Evolutionary conservation across 2,329 filamentous ascomycete genomes (phyloP).

Genomic region (Huntiella abstrusa): DNA sequence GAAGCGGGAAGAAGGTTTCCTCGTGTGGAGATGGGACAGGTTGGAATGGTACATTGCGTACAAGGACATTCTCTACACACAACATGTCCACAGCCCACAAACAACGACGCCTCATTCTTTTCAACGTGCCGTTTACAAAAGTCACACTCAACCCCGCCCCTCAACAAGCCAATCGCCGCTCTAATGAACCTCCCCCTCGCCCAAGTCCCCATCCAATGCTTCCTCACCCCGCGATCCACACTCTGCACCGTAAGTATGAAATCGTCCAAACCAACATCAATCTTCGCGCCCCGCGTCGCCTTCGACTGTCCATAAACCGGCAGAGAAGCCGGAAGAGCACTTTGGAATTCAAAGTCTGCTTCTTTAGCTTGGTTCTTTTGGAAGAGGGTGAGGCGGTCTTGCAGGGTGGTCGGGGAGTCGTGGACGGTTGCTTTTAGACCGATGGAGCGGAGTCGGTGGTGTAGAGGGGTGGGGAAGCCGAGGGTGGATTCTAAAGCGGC

Average conservation of each 20-base stretch:
- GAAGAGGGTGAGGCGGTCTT: slow-evolving; percentile 2
- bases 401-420: neutral
- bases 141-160: slow-evolving; percentile 3
- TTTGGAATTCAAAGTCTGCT: slow-evolving; percentile 14
- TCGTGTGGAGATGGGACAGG: no score
- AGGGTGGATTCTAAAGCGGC: neutral
- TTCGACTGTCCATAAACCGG: slow-evolving; percentile 10
- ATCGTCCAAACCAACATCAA: slow-evolving; percentile 13
- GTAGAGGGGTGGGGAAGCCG: neutral
- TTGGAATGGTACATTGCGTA: no score
- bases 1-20: slow-evolving; percentile 3
- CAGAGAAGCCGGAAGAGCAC: slow-evolving; percentile 10
- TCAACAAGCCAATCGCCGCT: neutral
- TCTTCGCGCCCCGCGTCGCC: slow-evolving; percentile 10
- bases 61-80: slow-evolving; percentile 14
- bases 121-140: neutral
- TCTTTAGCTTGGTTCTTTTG: slow-evolving; percentile 2
- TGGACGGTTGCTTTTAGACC: slow-evolving; percentile 9
- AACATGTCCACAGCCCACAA: slow-evolving; percentile 16
- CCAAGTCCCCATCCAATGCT: slow-evolving; percentile 4
- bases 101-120: slow-evolving; percentile 10
- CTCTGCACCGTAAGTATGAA: slow-evolving; percentile 13
- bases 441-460: slow-evolving; percentile 5
- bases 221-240: slow-evolving; percentile 5
- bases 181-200: slow-evolving; percentile 6